phyloP scores from a whole-genome alignment of 2,329 filamentous ascomycete genomes.

The Botrytis aclada region DNA sequence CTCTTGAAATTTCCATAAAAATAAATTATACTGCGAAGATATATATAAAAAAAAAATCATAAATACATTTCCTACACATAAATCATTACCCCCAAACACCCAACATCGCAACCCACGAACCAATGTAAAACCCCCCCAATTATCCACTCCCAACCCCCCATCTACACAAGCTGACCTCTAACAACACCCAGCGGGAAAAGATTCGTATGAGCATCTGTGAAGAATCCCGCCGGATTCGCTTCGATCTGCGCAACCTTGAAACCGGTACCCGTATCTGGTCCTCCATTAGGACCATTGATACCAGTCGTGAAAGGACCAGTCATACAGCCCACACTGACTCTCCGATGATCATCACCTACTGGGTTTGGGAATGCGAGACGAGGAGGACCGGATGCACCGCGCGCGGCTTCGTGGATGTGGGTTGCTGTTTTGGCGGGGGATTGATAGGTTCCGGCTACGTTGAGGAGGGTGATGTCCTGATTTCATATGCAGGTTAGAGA shows the following conservation, averaged over 20 bases:
- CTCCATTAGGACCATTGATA: constrained; percentile 41
- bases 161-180: constrained; percentile 43
- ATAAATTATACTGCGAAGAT: background rate
- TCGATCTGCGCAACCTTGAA: constrained; percentile 49
- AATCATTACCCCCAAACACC: no score
- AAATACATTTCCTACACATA: background rate
- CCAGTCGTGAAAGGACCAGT: constrained; percentile 46
- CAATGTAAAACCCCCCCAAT: no score
- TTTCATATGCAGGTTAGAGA: background rate
- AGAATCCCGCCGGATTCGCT: constrained; percentile 47
- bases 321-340: constrained; percentile 35
- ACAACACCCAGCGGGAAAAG: constrained; percentile 46
- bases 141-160: background rate
- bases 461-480: constrained; percentile 48
- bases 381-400: constrained; percentile 46
- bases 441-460: constrained; percentile 45
- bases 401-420: constrained; percentile 48
- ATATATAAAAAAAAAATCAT: background rate
- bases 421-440: constrained; percentile 48
- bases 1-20: background rate
- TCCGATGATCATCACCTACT: constrained; percentile 37
- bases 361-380: constrained; percentile 48
- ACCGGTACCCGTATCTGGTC: constrained; percentile 44
- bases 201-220: constrained; percentile 47
- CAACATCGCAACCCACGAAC: background rate